Percentiles rank a stretch among this genome's conserved stretches.
Evolutionary conservation across 2,329 filamentous ascomycete species (phyloP).

Genomic region (Sporothrix brunneoviolacea): DNA sequence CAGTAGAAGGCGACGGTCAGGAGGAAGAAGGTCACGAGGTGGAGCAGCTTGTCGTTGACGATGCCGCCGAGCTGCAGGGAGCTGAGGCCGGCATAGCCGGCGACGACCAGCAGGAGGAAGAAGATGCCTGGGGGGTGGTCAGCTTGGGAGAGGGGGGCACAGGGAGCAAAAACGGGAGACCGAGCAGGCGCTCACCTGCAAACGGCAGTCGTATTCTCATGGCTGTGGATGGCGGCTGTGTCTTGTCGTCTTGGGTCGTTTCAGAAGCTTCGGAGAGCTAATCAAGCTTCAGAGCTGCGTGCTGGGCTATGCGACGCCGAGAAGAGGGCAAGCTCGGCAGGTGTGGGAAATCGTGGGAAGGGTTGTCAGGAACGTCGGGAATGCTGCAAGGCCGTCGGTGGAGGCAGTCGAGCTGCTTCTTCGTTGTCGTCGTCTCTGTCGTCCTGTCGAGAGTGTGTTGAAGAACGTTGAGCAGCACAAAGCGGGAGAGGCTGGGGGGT

Average conservation of each 20-base stretch:
- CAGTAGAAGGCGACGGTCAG: slow-evolving; percentile 91
- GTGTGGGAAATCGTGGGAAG: too few relatives aligned
- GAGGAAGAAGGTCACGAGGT: slow-evolving; percentile 82
- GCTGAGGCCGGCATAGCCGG: slow-evolving; percentile 75
- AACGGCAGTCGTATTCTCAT: slow-evolving; percentile 89
- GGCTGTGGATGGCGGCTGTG: not conserved
- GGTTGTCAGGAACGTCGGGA: too few relatives aligned
- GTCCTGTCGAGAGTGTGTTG: too few relatives aligned
- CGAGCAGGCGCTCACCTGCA: slow-evolving; percentile 56
- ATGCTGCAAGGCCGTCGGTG: too few relatives aligned
- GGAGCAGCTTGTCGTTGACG: slow-evolving; percentile 86
- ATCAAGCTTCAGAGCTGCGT: not conserved
- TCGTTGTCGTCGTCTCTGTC: too few relatives aligned
- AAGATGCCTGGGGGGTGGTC: slow-evolving; percentile 52
- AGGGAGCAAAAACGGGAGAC: not conserved
- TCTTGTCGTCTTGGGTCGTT: slow-evolving; percentile 17
- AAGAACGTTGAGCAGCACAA: too few relatives aligned
- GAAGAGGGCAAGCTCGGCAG: too few relatives aligned
- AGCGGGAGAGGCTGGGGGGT: not conserved
- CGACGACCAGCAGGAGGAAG: slow-evolving; percentile 62
- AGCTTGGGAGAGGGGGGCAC: not conserved
- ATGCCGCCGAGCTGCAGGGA: slow-evolving; percentile 46
- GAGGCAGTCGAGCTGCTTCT: too few relatives aligned
- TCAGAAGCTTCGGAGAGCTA: not conserved
- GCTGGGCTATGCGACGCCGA: not conserved